Percentiles rank a stretch among this genome's conserved stretches.
Evolutionary conservation across 2,329 filamentous ascomycete species (phyloP).

Genomic region (Penicillium vulpinum): DNA sequence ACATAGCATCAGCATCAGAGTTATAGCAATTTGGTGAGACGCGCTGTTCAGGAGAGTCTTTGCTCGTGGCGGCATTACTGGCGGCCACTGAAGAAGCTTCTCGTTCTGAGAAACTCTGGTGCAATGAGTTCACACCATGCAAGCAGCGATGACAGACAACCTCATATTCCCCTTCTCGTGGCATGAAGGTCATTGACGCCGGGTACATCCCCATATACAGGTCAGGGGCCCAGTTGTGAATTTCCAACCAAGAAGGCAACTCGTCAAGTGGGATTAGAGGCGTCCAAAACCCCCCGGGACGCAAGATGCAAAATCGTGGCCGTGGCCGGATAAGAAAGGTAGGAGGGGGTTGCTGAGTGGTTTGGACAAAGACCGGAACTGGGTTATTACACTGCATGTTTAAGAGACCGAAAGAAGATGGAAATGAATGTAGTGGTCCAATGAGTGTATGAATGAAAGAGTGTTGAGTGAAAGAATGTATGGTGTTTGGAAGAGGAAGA

Average conservation of each 20-base stretch:
- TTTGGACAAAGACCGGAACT: neutral
- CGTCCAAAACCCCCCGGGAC: slow-evolving; percentile 35
- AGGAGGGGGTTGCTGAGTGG: neutral
- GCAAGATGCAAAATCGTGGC: slow-evolving; percentile 43
- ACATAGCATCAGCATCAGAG: neutral
- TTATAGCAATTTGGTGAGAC: neutral
- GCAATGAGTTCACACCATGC: slow-evolving; percentile 21
- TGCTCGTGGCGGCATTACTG: neutral
- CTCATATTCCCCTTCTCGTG: slow-evolving; percentile 37
- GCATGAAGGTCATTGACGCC: slow-evolving; percentile 23
- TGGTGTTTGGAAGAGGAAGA: neutral
- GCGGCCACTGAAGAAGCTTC: slow-evolving; percentile 8
- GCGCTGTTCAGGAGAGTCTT: slow-evolving; percentile 7
- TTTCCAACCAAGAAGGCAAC: slow-evolving; percentile 38
- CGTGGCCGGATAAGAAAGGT: slow-evolving; percentile 20
- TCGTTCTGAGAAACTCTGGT: slow-evolving; percentile 28
- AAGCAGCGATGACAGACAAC: slow-evolving; percentile 35
- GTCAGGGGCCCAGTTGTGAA: slow-evolving; percentile 30
- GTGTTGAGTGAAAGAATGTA: slow-evolving; percentile 10
- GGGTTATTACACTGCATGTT: slow-evolving; percentile 13
- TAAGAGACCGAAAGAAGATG: neutral
- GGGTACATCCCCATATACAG: slow-evolving; percentile 25
- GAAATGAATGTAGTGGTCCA: slow-evolving; percentile 4
- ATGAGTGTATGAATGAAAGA: slow-evolving; percentile 1
- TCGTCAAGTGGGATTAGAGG: slow-evolving; percentile 48